A percentile compares a stretch with the other conserved stretches of the same genome.
Evolutionary conservation across 306 rosid genomes (phyloP).

Genomic region (Carpinus viminea): DNA sequence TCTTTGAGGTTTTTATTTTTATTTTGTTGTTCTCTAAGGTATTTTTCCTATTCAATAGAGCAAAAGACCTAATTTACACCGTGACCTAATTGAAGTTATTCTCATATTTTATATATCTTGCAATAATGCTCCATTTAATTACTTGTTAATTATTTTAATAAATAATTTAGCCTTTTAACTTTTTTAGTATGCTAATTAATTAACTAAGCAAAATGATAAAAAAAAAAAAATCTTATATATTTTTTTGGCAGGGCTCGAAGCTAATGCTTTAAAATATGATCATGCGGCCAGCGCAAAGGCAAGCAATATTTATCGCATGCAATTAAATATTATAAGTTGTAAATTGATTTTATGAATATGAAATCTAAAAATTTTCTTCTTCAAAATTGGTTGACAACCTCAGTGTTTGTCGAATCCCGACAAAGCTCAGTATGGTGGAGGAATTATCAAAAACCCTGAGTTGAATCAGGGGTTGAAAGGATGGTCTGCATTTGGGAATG

Average conservation of each 20-base stretch:
- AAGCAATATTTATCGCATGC: neutral
- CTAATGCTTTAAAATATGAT: constrained; percentile 56
- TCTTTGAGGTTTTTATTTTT: no score
- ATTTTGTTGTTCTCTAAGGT: no score
- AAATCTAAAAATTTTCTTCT: neutral
- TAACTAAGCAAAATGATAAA: neutral
- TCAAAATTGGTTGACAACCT: constrained; percentile 5
- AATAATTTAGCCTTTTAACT: neutral
- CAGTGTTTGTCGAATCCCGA: constrained; percentile 61
- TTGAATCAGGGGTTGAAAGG: constrained; percentile 58
- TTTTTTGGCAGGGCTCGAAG: constrained; percentile 47
- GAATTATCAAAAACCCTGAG: constrained; percentile 71
- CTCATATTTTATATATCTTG: no score
- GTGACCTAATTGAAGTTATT: no score
- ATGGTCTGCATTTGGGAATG: constrained; percentile 52
- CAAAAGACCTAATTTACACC: no score
- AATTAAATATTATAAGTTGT: neutral
- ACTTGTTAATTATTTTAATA: neutral
- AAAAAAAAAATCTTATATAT: neutral
- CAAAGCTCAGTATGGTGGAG: constrained; percentile 69
- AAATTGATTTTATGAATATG: neutral
- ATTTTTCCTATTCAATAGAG: no score
- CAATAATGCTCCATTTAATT: no score
- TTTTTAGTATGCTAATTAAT: neutral
- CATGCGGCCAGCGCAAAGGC: constrained; percentile 53